Evolutionary conservation across 2,329 filamentous ascomycete genomes (phyloP).

Genomic region (Tolypocladium inflatum): DNA sequence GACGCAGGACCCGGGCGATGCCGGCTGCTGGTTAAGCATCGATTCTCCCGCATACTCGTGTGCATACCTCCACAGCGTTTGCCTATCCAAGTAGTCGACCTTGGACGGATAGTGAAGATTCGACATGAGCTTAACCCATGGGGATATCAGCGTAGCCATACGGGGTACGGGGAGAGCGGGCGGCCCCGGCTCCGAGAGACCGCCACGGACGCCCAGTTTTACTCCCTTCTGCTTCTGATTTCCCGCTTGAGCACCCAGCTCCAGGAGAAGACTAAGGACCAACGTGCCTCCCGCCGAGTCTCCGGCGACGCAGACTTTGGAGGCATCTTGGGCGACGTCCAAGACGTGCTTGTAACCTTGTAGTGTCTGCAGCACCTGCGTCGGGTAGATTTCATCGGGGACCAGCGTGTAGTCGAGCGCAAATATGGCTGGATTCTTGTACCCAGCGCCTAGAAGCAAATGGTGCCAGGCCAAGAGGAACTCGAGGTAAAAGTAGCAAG

Average conservation of each 20-base stretch:
- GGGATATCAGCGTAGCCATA: slow-evolving; percentile 66
- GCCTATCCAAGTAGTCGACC: slow-evolving; percentile 66
- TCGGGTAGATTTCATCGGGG: slow-evolving; percentile 63
- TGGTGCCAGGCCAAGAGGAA: slow-evolving; percentile 66
- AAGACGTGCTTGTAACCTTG: slow-evolving; percentile 64
- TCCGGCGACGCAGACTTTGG: slow-evolving; percentile 60
- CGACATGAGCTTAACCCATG: slow-evolving; percentile 69
- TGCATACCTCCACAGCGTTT: slow-evolving; percentile 60
- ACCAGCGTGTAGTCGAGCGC: slow-evolving; percentile 74
- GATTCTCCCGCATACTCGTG: slow-evolving; percentile 50
- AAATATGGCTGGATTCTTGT: slow-evolving; percentile 68
- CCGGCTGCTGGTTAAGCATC: slow-evolving; percentile 23
- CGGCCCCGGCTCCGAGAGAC: slow-evolving; percentile 6
- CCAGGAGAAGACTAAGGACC: slow-evolving; percentile 62
- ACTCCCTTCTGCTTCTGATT: slow-evolving; percentile 10
- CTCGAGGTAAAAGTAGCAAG: slow-evolving; percentile 74
- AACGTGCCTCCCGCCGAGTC: slow-evolving; percentile 74
- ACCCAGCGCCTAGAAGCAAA: slow-evolving; percentile 55
- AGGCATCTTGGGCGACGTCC: slow-evolving; percentile 44
- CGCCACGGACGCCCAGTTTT: slow-evolving; percentile 5
- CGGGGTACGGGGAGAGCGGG: slow-evolving; percentile 21
- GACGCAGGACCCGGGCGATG: slow-evolving; percentile 61
- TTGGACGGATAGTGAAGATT: slow-evolving; percentile 55
- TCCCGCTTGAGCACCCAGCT: slow-evolving; percentile 37
- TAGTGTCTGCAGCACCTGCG: slow-evolving; percentile 60